A percentile compares a stretch with the other conserved stretches of the same genome.
Evolutionary conservation across 495 filamentous ascomycete species (phyloP).

Genomic region (Pyrenula massariospora): DNA sequence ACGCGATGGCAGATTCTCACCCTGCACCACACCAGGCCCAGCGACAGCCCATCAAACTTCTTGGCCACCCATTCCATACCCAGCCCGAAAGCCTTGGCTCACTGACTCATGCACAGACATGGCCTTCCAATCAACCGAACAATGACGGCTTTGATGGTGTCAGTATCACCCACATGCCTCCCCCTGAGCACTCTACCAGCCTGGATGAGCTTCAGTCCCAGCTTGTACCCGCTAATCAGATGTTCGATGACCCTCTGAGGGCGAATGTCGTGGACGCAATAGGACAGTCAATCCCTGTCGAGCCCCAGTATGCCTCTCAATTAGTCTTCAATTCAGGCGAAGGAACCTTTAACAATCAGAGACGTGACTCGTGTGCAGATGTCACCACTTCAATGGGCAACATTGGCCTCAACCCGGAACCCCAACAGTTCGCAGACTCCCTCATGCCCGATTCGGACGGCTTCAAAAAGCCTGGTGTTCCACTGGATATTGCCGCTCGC

Average conservation of each 20-base stretch:
- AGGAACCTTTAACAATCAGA: background rate
- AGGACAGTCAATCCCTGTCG: background rate
- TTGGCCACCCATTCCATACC: background rate
- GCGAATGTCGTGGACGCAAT: background rate
- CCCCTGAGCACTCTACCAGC: background rate
- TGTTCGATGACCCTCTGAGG: background rate
- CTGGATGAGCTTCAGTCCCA: background rate
- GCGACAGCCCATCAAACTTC: background rate
- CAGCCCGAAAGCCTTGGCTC: background rate
- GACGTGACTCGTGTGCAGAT: constrained; percentile 30
- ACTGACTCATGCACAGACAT: background rate
- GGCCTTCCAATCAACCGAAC: background rate
- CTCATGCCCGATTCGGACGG: constrained; percentile 5
- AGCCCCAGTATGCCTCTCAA: background rate
- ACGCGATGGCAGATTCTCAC: background rate
- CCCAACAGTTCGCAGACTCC: constrained; percentile 14
- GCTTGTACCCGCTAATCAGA: background rate
- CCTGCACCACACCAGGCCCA: background rate
- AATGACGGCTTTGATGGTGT: background rate
- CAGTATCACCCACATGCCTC: background rate
- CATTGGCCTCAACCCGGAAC: constrained; percentile 28
- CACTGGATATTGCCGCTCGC: constrained; percentile 40
- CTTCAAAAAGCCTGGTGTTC: constrained; percentile 30
- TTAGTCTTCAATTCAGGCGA: background rate
- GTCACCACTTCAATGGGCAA: constrained; percentile 25